Base-by-base conservation (phyloP, 257 asterid genomes). In the Gentiana straminea region DNA sequence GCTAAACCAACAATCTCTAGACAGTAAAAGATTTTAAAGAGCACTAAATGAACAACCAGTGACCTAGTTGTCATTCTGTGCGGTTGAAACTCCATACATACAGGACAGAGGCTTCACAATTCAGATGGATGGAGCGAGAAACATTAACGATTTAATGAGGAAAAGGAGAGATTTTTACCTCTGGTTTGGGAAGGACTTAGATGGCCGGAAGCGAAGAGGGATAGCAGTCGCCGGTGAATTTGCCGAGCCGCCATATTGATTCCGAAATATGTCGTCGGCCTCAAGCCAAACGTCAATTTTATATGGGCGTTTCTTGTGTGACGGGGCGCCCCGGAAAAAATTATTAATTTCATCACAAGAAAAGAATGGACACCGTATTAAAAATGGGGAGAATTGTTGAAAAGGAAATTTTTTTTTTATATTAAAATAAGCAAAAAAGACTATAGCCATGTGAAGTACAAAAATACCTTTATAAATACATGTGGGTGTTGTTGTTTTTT, bases 171-270 rank as follows among this genome's bases (percentile, higher is more conserved):
- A 32, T 6, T 12, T 55, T 51, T 74, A 85, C 95, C 92, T 70
- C 48, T 45, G 47, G 74, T 54, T 59, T 55, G 37, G 47, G 45
- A 66, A 36, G 67, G 46, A 33, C 55, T 75, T 41, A 72, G 64
- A 7, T 54, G 59, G 32, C 58, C 63, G 37, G 83, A 54, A 58
- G 78, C 66, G 48, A 85, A 54, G 59, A 75, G 75, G 59, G 86
- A 74, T 35, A 85, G 62, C 55, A 78, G 44, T 2, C 76, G 64
- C 41, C 64, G 60, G 5, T 62, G 72, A 5, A 68, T 39, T 41
- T 77, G 81, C 35, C 86, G 77, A 54, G 78, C 75, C 71, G 93
- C 84, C 95, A 82, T 84, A 13, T 33, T 32, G 46, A 7, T 41
- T 1, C 9, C 3, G 9, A 10, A 41, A 41, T 41, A 10, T 41